Percentiles rank a stretch among this genome's conserved stretches.
These are phyloP conservation scores for Sporobolomyces roseus DNA, from an alignment of 768 basidiomycete species.

Conservation along the genomic window DNA sequence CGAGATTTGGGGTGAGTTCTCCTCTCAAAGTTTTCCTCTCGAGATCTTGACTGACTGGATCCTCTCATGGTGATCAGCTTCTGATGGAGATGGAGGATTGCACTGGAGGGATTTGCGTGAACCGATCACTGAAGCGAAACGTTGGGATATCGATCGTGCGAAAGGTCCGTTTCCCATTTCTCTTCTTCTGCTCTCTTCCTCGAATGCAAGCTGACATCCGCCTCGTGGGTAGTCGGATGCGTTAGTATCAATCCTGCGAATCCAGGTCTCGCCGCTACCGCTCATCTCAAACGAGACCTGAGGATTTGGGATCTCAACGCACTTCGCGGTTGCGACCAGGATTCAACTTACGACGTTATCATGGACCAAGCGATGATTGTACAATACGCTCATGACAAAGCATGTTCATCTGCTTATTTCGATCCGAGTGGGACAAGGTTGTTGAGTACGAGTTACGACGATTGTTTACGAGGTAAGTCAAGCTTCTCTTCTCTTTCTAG, in stretches of 20 bases:
- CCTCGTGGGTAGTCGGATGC: constrained; percentile 33
- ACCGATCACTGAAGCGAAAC: constrained; percentile 29
- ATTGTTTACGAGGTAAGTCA: constrained; percentile 46
- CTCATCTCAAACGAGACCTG: constrained; percentile 42
- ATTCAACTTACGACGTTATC: not conserved
- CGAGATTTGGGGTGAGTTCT: constrained; percentile 48
- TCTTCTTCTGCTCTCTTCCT: too few species aligned
- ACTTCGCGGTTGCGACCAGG: constrained; percentile 15
- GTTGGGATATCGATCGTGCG: constrained; percentile 40
- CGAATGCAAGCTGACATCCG: too few species aligned
- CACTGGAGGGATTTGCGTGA: constrained; percentile 38
- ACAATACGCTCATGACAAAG: constrained; percentile 41
- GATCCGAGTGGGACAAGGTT: constrained; percentile 51
- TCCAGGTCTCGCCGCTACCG: constrained; percentile 35
- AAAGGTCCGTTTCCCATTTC: constrained; percentile 10
- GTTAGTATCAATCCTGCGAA: constrained; percentile 38
- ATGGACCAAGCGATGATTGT: constrained; percentile 40
- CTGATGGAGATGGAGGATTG: constrained; percentile 33
- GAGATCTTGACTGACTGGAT: constrained; percentile 6
- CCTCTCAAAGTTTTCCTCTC: not conserved
- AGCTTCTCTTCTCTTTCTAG: too few species aligned
- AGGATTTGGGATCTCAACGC: constrained; percentile 40
- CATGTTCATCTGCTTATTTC: constrained; percentile 47
- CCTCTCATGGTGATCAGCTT: constrained; percentile 20
- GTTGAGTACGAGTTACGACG: constrained; percentile 52